phyloP scores from a whole-genome alignment of 2,329 filamentous ascomycete species.

The Colletotrichum noveboracense region DNA sequence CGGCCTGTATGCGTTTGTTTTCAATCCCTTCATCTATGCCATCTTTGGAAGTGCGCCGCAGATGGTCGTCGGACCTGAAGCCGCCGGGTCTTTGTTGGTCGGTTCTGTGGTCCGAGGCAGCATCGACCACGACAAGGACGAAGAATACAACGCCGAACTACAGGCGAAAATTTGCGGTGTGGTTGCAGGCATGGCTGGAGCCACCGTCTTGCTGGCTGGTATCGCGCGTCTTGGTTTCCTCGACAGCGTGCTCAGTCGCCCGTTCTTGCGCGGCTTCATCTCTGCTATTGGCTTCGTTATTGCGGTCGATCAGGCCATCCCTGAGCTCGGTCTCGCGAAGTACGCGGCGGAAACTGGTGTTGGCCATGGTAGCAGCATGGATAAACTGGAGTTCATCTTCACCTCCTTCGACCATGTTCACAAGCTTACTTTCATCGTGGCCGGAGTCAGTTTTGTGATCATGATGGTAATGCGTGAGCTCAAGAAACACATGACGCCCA shows the following conservation, averaged over 20 bases:
- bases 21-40: slow-evolving; percentile 91
- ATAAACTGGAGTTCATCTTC: slow-evolving; percentile 84
- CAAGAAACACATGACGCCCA: slow-evolving; percentile 80
- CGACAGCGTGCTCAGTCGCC: slow-evolving; percentile 90
- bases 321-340: slow-evolving; percentile 79
- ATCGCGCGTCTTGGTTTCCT: slow-evolving; percentile 87
- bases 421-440: slow-evolving; percentile 76
- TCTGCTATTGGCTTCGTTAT: slow-evolving; percentile 97
- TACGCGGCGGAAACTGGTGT: slow-evolving; percentile 70
- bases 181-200: slow-evolving; percentile 85
- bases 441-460: slow-evolving; percentile 79
- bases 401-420: slow-evolving; percentile 71
- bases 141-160: slow-evolving; percentile 69
- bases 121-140: slow-evolving; percentile 70
- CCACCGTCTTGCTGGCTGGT: slow-evolving; percentile 87
- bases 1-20: slow-evolving; percentile 91
- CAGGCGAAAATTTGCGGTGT: slow-evolving; percentile 88
- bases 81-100: slow-evolving; percentile 88
- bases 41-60: slow-evolving; percentile 89
- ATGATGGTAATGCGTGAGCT: slow-evolving; percentile 90
- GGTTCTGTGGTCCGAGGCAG: slow-evolving; percentile 84
- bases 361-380: slow-evolving; percentile 82
- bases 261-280: slow-evolving; percentile 94
- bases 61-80: slow-evolving; percentile 94
- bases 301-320: slow-evolving; percentile 91